These are phyloP conservation scores for Globisporangium nunn DNA, from an alignment of 352 stramenopile genomes.

Conservation along the genomic window DNA sequence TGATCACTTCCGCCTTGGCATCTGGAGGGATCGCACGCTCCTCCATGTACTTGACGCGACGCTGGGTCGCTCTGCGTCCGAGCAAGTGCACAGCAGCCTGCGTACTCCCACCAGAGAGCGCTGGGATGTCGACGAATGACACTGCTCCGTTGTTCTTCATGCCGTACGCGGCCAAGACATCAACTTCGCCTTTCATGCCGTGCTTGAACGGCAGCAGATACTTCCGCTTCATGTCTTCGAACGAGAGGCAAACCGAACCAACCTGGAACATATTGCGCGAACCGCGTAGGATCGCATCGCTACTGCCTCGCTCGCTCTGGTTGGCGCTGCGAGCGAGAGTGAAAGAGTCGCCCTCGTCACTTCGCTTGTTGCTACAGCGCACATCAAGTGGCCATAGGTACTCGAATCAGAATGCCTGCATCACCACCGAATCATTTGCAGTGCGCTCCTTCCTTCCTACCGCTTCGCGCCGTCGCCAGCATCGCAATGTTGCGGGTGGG, in stretches of 20 bases:
- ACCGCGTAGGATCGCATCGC: neutral
- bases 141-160: conserved; percentile 28
- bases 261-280: conserved; percentile 26
- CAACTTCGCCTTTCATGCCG: conserved; percentile 19
- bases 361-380: neutral
- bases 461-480: neutral
- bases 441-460: too few relatives aligned
- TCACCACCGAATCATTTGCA: neutral
- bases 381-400: neutral
- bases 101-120: conserved; percentile 10
- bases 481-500: neutral
- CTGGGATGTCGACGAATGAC: conserved; percentile 21
- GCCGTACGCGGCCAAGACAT: conserved; percentile 40
- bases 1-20: conserved; percentile 21
- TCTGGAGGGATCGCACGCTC: conserved; percentile 31
- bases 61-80: conserved; percentile 26
- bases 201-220: conserved; percentile 66
- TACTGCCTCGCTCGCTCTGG: neutral
- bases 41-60: conserved; percentile 32
- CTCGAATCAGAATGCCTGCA: neutral
- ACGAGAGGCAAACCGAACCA: conserved; percentile 47
- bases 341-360: neutral
- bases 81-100: conserved; percentile 21
- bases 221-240: conserved; percentile 68
- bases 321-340: neutral